Base-by-base conservation (phyloP, 2,329 filamentous ascomycete genomes). In the Aureobasidium vineae region DNA sequence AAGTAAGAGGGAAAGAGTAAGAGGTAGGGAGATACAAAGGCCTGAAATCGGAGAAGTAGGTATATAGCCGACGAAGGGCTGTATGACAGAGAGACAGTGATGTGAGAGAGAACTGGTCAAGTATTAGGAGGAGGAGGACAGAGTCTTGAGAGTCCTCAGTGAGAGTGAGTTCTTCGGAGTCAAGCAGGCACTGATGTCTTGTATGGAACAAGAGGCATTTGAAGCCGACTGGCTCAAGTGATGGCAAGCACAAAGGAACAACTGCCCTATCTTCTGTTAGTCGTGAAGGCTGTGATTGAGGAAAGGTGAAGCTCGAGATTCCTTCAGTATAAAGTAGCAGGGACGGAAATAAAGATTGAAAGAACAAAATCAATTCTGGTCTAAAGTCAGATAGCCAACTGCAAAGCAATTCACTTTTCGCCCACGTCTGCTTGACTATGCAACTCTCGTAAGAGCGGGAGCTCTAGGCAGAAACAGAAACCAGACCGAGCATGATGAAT, bases 331-430 rank as follows among this genome's bases (percentile, higher is more conserved):
- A 21, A 10, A 7, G 36, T 16, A 28, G 33, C 36, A 10, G 23
- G 54, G 38, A 31, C 31, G 2, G 23, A 10, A 28, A 23, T 11
- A 3, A 19, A 16, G 15, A 16, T 28, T 38, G 43, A 61, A 28
- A 52, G 28, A 45, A 63, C 33, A 63, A 61, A 52, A 63, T 63
- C 59, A 40, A 52, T 63, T 63, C 45, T 63, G 59, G 45, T 63
- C 59, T 63, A 63, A 63, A 60, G 47, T 50, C 59, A 63, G 40
- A 60, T 60, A 60, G 56, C 56, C 56, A 60, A 45, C 57, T 23
- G 41, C 57, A 38, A 61, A 50, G 19, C 45, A 52, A 52, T 52
- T 40, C 45, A 31, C 59, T 63, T 63, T 63, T 63, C 59, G 54
- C 57, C 43, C 57, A 33, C 21, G 57, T 61, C 31, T 36, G 57